Evolutionary conservation across 2,329 filamentous ascomycete species (phyloP).

Genomic region (Pseudogymnoascus sp.): DNA sequence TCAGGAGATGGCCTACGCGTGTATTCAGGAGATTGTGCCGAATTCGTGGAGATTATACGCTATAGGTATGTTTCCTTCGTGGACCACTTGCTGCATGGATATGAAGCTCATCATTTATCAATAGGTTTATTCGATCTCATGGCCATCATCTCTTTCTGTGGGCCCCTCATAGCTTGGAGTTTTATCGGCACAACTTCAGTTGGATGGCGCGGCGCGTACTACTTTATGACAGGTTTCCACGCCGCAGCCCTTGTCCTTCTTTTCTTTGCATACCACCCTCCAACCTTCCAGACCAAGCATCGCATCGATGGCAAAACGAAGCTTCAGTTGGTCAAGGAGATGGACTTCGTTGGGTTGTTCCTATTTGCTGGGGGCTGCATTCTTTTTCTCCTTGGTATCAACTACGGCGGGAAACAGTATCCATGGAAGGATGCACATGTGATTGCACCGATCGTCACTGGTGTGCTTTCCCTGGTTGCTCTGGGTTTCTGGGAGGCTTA

Average conservation of each 20-base stretch:
- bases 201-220: constrained; percentile 32
- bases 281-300: too few species aligned
- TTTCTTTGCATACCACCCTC: constrained; percentile 23
- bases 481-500: constrained; percentile 30
- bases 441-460: constrained; percentile 30
- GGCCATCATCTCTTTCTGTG: too few species aligned
- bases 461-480: constrained; percentile 26
- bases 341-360: not conserved
- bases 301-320: constrained; percentile 17
- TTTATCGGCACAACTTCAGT: constrained; percentile 12
- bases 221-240: constrained; percentile 32
- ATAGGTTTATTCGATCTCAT: too few species aligned
- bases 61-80: constrained; percentile 13
- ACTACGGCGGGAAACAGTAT: constrained; percentile 29
- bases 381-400: constrained; percentile 29
- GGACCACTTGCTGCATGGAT: too few species aligned
- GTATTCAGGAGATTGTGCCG: constrained; percentile 35
- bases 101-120: too few species aligned
- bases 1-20: constrained; percentile 34
- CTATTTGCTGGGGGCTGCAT: constrained; percentile 27
- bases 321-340: constrained; percentile 20
- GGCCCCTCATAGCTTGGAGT: too few species aligned
- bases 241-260: constrained; percentile 26
- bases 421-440: constrained; percentile 28
- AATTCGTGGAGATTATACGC: constrained; percentile 29